Base-by-base conservation (phyloP, 2,329 filamentous ascomycete genomes). In the Dichotomopilus funicola region DNA sequence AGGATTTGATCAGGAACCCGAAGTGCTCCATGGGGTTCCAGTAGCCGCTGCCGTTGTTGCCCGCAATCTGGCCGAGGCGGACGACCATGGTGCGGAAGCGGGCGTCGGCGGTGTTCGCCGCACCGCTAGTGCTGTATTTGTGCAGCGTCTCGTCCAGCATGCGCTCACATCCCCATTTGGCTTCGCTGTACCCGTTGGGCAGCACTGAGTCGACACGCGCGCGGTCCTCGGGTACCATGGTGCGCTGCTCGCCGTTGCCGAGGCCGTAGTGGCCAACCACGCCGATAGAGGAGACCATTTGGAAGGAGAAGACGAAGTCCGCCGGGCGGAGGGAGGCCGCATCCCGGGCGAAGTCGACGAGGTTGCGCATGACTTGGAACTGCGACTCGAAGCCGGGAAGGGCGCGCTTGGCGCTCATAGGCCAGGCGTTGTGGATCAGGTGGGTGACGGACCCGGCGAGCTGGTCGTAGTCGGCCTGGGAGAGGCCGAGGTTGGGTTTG, bases 21-120 rank as follows among this genome's bases (percentile, higher is more conserved):
- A 81, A 63, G 60, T 81, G 76, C 62, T 81, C 79, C 19, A 68
- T 67, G 0, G 72, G 66, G 58, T 82, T 82, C 80, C 79, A 83
- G 61, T 75, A 76, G 0, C 79, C 79, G 51, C 66, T 79, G 0
- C 53, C 68, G 3, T 61, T 72, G 0, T 73, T 76, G 0, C 80
- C 80, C 1, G 79, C 70, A 40, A 83, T 76, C 62, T 83, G 80
- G 0, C 76, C 80, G 0, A 74, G 67, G 0, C 79, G 71, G 0
- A 77, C 72, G 0, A 63, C 65, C 67, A 72, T 75, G 0, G 74
- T 55, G 10, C 70, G 70, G 66, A 80, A 78, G 1, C 59, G 66
- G 0, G 67, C 57, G 0, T 72, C 72, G 56, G 19, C 19, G 19
- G 19, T 27, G 19, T 27, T 27, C 19, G 19, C 3, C 19, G 19